Evolutionary conservation across 108 stramenopile genomes (phyloP), one percentile per base, ranked within the genome.

Genomic region (Cyclotella choctawhatcheeana): DNA sequence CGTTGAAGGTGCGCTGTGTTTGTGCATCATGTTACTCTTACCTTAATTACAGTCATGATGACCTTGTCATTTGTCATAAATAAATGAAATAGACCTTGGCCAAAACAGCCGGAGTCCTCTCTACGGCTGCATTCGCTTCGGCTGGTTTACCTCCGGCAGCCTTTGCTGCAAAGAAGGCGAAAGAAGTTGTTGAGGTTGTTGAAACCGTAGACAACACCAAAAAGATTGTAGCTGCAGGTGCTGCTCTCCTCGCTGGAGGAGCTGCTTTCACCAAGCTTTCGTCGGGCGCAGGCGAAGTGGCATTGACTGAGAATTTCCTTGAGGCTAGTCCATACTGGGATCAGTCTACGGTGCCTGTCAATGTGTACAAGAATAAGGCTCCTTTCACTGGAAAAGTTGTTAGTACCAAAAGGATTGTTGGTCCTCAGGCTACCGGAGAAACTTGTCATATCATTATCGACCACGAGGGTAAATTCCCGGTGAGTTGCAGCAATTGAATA

Each of bases 371-470:
- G 82, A 89, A 87, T 75, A 91, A 89, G 70, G 71, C 84, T 27
- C 92, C 92, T 10, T 81, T 79, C 54, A 85, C 81, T 31, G 88
- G 89, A 21, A 90, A 91, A 85, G 87, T 93, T 50, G 85, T 93
- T 30, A 74, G 71, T 70, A 86, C 86, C 26, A 91, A 93, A 85
- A 77, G 92, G 44, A 91, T 93, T 44, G 92, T 93, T n/a, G 92
- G 92, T 17, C 81, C 87, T 27, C 69, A 91, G 74, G 92, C 92
- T 16, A 89, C 90, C 17, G 86, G 86, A 6, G 85, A 86, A 54
- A 86, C 85, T 52, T 93, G 89, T 69, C 87, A 93, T 79, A 88
- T 93, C 60, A 71, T 93, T 33, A 91, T 93, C 65, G 89, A 86
- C 52, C 90, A 91, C 84, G 67, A 84, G 33, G 89, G 87, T n/a